Evolutionary conservation across 768 basidiomycete genomes (phyloP).

Genomic region (Kwoniella dejecticola): DNA sequence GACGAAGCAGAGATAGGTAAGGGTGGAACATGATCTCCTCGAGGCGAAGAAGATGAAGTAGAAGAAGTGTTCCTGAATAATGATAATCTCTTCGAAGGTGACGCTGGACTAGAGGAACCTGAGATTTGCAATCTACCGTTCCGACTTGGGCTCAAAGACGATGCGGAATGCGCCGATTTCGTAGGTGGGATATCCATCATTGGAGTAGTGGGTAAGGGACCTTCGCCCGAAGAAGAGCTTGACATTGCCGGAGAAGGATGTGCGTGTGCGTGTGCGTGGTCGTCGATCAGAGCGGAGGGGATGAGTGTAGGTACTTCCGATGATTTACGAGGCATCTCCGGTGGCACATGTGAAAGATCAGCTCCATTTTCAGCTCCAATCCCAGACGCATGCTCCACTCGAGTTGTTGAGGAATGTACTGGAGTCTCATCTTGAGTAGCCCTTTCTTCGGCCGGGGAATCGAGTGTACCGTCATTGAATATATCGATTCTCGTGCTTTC

Average conservation of each 20-base stretch:
- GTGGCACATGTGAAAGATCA: no score
- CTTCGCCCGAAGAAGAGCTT: slow-evolving; percentile 1
- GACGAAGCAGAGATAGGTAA: no score
- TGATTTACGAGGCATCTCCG: no score
- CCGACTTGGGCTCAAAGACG: no score
- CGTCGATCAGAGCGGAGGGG: no score
- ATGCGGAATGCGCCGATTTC: no score
- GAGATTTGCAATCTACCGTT: no score
- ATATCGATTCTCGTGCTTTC: slow-evolving; percentile 24
- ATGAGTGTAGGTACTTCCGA: slow-evolving; percentile 4
- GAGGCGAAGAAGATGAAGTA: background rate
- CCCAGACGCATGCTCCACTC: no score
- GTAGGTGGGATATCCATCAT: background rate
- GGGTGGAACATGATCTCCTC: no score
- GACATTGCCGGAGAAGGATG: slow-evolving; percentile 8
- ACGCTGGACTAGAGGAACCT: no score
- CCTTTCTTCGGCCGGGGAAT: background rate
- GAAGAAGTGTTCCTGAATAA: slow-evolving; percentile 6
- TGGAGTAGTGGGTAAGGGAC: slow-evolving; percentile 4
- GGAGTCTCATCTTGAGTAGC: background rate
- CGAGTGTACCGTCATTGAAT: background rate
- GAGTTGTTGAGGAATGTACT: background rate
- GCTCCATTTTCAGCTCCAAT: no score
- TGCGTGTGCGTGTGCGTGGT: no score
- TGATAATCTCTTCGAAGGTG: slow-evolving; percentile 5